Evolutionary conservation across 2,329 filamentous ascomycete genomes (phyloP), one percentile per base, ranked within the genome.

Genomic region (Arthrobotrys conoides): DNA sequence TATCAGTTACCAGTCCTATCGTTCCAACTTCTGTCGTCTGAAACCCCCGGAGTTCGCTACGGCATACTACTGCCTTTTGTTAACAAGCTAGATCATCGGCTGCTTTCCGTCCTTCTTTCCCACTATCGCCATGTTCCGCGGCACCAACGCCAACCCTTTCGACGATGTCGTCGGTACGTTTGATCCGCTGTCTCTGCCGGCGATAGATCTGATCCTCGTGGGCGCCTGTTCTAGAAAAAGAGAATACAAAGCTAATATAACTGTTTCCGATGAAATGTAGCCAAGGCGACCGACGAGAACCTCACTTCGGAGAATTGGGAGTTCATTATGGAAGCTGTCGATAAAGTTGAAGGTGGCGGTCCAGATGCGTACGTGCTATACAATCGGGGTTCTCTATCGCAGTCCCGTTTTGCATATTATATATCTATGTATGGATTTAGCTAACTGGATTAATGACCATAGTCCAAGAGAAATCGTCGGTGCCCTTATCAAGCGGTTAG

Each of bases 261-360:
- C 33, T 41, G 6, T 76, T 41, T 76, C 46, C 38, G 59, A 30
- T 49, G 61, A 49, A 38, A 18, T 65, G 81, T 83, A 91, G 91
- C 90, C 83, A 92, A 92, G 86, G 94, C 96, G 83, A 99, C 96
- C 71, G 96, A 99, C 86, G 96, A 99, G 88, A 99, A 97, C 85
- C 89, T 98, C 82, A 98, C 94, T 22, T 92, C 91, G 33, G 89
- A 96, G 83, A 89, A 91, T 84, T 91, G 89, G 89, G 91, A 92
- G 84, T 91, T 83, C 81, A 85, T 85, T 80, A 85, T 85, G 84
- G 84, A 85, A 82, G 84, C 85, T 33, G 85, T 84, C 82, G 84
- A 85, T 76, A 85, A 85, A 80, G 84, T 85, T 30, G 83, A 82
- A 63, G 77, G 82, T 5, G 82, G 82, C 33, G 84, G 85, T 63